A percentile compares a stretch with the other conserved stretches of the same genome.
phyloP scores from a whole-genome alignment of 139 green algal genomes.

The Micractinium conductrix region DNA sequence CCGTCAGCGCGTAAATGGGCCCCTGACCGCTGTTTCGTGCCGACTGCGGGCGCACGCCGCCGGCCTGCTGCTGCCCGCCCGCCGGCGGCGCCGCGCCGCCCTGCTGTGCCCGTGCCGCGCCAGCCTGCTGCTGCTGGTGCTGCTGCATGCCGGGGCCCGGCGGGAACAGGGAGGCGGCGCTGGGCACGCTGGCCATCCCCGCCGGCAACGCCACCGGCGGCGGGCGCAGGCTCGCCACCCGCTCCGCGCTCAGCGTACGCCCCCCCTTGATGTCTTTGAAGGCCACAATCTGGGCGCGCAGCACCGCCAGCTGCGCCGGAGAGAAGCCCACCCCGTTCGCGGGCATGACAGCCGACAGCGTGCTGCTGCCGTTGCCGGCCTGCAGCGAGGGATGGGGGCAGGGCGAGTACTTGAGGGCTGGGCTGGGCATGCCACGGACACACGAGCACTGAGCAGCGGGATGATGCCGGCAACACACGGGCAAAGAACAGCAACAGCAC shows the following conservation, averaged over 20 bases:
- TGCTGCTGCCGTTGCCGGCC: too few relatives aligned
- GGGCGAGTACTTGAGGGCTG: too few relatives aligned
- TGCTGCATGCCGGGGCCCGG: too few relatives aligned
- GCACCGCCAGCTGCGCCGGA: conserved; percentile 44
- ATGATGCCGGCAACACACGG: too few relatives aligned
- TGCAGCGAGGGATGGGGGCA: neutral
- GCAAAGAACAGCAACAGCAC: too few relatives aligned
- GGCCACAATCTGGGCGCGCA: conserved; percentile 62
- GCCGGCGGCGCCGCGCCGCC: neutral
- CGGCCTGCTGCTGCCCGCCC: neutral
- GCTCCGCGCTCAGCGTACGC: neutral
- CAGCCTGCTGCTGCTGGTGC: neutral
- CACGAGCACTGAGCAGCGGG: too few relatives aligned
- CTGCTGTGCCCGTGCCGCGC: neutral
- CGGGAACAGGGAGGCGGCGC: neutral
- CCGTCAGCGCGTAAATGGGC: conserved; percentile 8
- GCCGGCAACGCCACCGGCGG: neutral
- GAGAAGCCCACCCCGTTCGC: conserved; percentile 52
- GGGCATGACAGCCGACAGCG: neutral
- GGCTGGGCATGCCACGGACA: too few relatives aligned
- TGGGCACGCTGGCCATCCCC: neutral
- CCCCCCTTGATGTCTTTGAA: conserved; percentile 56
- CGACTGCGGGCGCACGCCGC: neutral
- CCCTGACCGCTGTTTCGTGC: conserved; percentile 30
- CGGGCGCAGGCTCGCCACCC: conserved; percentile 5